Percentiles rank a stretch among this genome's conserved stretches.
These are phyloP conservation scores for Magnaporthiopsis incrustans DNA, from an alignment of 2,329 filamentous ascomycete species.

Conservation along the genomic window DNA sequence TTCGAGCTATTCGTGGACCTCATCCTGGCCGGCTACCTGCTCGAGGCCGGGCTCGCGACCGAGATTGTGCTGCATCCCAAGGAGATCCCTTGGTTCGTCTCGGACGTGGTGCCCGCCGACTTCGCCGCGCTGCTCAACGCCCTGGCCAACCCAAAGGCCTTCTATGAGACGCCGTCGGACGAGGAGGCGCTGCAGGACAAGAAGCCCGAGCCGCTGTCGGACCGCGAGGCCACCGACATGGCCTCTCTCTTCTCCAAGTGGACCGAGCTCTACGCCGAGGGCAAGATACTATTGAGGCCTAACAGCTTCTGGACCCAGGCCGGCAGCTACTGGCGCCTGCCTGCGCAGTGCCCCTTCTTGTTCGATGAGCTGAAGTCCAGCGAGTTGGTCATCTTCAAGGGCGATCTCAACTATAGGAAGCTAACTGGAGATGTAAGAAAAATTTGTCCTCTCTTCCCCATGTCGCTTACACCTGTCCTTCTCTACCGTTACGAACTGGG, in stretches of 20 bases:
- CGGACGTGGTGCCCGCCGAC: conserved; percentile 81
- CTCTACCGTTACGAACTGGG: neutral
- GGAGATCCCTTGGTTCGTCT: conserved; percentile 96
- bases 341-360: conserved; percentile 57
- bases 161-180: conserved; percentile 69
- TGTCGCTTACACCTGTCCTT: neutral
- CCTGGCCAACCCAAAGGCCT: conserved; percentile 66
- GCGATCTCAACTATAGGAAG: conserved; percentile 94
- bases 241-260: conserved; percentile 75
- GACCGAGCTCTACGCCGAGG: conserved; percentile 72
- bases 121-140: conserved; percentile 76
- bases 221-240: conserved; percentile 59
- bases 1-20: conserved; percentile 97
- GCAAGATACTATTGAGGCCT: conserved; percentile 72
- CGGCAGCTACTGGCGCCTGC: conserved; percentile 84
- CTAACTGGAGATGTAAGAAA: conserved; percentile 72
- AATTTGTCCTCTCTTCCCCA: neutral
- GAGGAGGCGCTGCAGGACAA: conserved; percentile 53
- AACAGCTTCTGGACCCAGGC: conserved; percentile 88
- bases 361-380: conserved; percentile 71
- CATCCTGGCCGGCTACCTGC: conserved; percentile 81
- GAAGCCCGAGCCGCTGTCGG: conserved; percentile 53
- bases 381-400: conserved; percentile 92
- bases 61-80: conserved; percentile 87
- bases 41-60: conserved; percentile 78